phyloP scores from a whole-genome alignment of 345 rosid species.

The thale cress (Arabidopsis thaliana) region TAIR10.1 NC_003076.8:22766501-22767000 shows the following conservation, averaged over 20 bases:
- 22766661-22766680: slow-evolving; percentile 4
- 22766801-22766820: no score
- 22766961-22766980: neutral
- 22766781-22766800: no score
- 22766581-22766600: slow-evolving; percentile 18
- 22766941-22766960: neutral
- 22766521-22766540: slow-evolving; percentile 32
- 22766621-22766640: slow-evolving; percentile 22
- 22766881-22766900: neutral
- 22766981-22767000: neutral
- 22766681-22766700: neutral
- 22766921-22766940: neutral
- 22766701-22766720: neutral
- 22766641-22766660: slow-evolving; percentile 12
- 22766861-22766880: neutral
- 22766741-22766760: neutral
- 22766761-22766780: no score
- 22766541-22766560: neutral
- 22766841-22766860: neutral
- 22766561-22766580: slow-evolving; percentile 9
- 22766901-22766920: neutral
- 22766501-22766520: neutral
- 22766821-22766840: neutral
- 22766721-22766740: neutral
- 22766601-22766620: slow-evolving; percentile 17